phyloP scores from a whole-genome alignment of 139 green algal genomes.

The Ulvella scutata region DNA sequence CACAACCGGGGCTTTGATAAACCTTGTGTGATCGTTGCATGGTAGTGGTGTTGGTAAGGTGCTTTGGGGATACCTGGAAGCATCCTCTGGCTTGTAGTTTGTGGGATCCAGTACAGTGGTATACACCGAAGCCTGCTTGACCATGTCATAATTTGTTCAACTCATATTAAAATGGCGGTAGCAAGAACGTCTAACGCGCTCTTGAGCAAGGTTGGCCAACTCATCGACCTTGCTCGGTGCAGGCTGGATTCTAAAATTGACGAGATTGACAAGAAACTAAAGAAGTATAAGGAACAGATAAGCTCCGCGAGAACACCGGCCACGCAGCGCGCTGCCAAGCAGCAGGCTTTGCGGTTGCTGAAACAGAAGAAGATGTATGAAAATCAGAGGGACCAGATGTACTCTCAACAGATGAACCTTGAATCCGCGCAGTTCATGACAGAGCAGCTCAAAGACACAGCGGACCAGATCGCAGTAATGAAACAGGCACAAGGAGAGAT shows the following conservation, averaged over 20 bases:
- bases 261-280: slow-evolving; percentile 84
- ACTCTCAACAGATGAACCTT: slow-evolving; percentile 90
- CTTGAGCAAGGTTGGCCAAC: no score
- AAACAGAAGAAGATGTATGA: slow-evolving; percentile 94
- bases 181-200: no score
- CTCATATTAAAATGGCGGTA: no score
- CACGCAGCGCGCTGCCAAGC: slow-evolving; percentile 80
- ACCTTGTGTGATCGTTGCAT: no score
- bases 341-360: slow-evolving; percentile 71
- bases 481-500: not conserved
- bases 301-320: slow-evolving; percentile 64
- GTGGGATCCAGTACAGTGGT: no score
- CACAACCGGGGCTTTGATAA: no score
- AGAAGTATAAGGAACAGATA: slow-evolving; percentile 73
- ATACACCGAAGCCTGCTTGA: no score
- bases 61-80: no score
- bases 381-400: slow-evolving; percentile 82
- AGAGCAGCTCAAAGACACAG: slow-evolving; percentile 42
- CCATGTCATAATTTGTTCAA: no score
- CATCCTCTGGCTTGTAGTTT: no score
- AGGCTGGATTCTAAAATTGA: slow-evolving; percentile 88
- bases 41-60: no score
- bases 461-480: slow-evolving; percentile 9
- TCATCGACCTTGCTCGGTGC: slow-evolving; percentile 5
- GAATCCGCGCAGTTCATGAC: slow-evolving; percentile 70